phyloP scores from a whole-genome alignment of 2,329 filamentous ascomycete genomes.

The Aspergillus novofumigatus region DNA sequence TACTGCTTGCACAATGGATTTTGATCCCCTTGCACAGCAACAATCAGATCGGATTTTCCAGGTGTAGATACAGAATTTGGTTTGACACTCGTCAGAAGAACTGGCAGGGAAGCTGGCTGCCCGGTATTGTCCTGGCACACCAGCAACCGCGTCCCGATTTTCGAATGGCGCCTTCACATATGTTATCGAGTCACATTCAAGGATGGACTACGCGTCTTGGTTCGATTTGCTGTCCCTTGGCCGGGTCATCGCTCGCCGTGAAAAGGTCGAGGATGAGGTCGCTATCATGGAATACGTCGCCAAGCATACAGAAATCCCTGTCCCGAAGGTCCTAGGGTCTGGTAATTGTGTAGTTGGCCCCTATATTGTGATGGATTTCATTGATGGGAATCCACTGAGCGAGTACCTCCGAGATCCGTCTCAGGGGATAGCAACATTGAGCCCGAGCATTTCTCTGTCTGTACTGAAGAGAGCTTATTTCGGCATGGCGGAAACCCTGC shows the following conservation, averaged over 20 bases:
- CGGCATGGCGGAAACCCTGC: conserved; percentile 22
- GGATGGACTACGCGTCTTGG: conserved; percentile 19
- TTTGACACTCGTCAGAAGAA: conserved; percentile 19
- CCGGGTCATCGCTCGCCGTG: conserved; percentile 19
- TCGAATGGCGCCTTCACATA: conserved; percentile 28
- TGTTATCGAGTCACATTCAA: conserved; percentile 28
- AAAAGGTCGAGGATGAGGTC: conserved; percentile 29
- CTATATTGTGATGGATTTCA: conserved; percentile 12
- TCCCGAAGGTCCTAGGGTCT: no score
- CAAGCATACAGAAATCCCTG: conserved; percentile 5
- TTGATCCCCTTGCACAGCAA: conserved; percentile 8
- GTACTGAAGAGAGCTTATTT: conserved; percentile 20
- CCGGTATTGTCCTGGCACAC: conserved; percentile 15
- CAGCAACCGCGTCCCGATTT: conserved; percentile 16
- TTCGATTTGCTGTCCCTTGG: conserved; percentile 29
- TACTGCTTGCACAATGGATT: conserved; percentile 15
- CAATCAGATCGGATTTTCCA: conserved; percentile 19
- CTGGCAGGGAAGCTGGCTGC: conserved; percentile 22
- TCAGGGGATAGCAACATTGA: conserved; percentile 10
- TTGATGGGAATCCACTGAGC: conserved; percentile 22
- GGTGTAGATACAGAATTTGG: conserved; percentile 20
- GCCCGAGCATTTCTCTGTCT: conserved; percentile 13
- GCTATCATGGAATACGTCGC: conserved; percentile 22
- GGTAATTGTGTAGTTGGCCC: no score
- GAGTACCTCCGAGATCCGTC: conserved; percentile 20